These are phyloP conservation scores for Cardamine occulta DNA, from an alignment of 345 rosid species.

Conservation along the genomic window DNA sequence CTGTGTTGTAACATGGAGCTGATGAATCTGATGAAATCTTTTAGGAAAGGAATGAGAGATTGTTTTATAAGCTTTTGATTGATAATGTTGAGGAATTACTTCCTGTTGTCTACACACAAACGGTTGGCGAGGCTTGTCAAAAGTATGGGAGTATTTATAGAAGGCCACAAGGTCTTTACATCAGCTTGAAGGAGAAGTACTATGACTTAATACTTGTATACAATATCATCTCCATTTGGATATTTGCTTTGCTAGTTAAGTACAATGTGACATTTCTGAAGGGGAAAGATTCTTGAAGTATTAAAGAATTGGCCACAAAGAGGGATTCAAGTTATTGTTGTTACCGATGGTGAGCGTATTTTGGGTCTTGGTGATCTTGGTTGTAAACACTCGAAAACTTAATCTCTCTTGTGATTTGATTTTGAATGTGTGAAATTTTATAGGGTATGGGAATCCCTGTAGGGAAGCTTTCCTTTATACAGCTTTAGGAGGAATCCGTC, in stretches of 20 bases:
- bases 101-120: conserved; percentile 94
- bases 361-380: conserved; percentile 99
- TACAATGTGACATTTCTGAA: conserved; percentile 26
- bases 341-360: conserved; percentile 95
- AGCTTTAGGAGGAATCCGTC: conserved; percentile 87
- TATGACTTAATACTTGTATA: too few relatives aligned
- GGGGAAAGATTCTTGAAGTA: conserved; percentile 92
- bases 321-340: conserved; percentile 92
- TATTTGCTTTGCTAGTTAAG: background rate
- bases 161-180: conserved; percentile 93
- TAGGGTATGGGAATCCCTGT: conserved; percentile 99
- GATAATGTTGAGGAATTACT: conserved; percentile 93
- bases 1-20: conserved; percentile 10
- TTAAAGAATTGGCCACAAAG: conserved; percentile 96
- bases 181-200: conserved; percentile 94
- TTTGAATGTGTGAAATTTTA: background rate
- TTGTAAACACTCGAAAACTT: conserved; percentile 34
- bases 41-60: conserved; percentile 91
- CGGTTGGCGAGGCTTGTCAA: conserved; percentile 98
- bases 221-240: background rate
- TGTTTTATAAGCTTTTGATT: conserved; percentile 89
- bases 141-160: conserved; percentile 93
- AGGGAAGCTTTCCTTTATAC: conserved; percentile 88
- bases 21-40: conserved; percentile 15
- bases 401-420: conserved; percentile 3